phyloP scores from a whole-genome alignment of 768 basidiomycete genomes.

The Russula dissimulans region DNA sequence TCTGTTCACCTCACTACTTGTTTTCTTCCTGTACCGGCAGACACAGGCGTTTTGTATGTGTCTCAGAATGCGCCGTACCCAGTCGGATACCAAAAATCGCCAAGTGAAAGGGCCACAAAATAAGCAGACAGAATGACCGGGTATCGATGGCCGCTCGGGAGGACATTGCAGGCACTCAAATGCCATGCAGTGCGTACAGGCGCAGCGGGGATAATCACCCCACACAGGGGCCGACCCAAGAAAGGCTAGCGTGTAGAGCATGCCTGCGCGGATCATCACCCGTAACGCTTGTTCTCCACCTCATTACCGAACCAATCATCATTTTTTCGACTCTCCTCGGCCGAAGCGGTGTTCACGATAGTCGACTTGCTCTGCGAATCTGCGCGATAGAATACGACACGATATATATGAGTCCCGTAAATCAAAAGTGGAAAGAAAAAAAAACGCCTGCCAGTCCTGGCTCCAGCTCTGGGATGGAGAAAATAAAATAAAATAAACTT shows the following conservation, averaged over 20 bases:
- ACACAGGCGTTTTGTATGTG: too few species aligned
- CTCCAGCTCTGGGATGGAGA: background rate
- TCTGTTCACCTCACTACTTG: too few species aligned
- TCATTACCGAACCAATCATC: constrained; percentile 78
- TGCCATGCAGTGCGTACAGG: too few species aligned
- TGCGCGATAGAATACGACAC: constrained; percentile 23
- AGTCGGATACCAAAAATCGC: too few species aligned
- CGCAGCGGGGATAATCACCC: too few species aligned
- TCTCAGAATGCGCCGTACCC: too few species aligned
- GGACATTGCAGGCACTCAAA: too few species aligned
- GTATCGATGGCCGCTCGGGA: too few species aligned
- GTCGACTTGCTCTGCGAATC: constrained; percentile 82
- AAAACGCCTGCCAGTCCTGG: background rate
- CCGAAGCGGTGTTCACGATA: constrained; percentile 61
- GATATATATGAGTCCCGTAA: background rate
- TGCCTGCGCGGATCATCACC: constrained; percentile 28
- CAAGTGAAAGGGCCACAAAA: too few species aligned
- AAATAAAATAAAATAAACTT: constrained; percentile 26
- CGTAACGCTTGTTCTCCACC: constrained; percentile 48
- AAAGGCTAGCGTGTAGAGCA: too few species aligned
- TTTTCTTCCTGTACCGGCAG: too few species aligned
- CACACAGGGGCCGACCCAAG: background rate
- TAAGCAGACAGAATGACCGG: too few species aligned
- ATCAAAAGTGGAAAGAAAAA: background rate
- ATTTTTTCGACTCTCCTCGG: constrained; percentile 43